Evolutionary conservation across 192 early-diverging fungal species (phyloP).

Genomic region (Umbelopsis ramanniana): DNA sequence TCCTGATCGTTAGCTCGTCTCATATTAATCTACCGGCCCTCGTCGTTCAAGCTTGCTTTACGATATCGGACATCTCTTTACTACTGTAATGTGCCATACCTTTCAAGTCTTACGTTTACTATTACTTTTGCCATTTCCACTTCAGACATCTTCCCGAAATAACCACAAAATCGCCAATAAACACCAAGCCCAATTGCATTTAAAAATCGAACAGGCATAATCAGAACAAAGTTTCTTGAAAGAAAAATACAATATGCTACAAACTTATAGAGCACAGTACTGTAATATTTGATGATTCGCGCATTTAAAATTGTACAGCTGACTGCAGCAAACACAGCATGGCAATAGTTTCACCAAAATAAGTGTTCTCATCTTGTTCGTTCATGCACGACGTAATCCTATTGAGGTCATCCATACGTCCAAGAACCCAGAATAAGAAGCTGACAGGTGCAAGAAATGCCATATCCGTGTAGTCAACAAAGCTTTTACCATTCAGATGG

Average conservation of each 20-base stretch:
- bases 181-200: too few relatives aligned
- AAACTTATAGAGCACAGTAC: neutral
- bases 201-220: too few relatives aligned
- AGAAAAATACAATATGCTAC: neutral
- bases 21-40: neutral
- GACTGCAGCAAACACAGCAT: conserved; percentile 55
- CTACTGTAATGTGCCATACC: neutral
- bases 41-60: neutral
- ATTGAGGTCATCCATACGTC: conserved; percentile 38
- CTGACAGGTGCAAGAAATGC: conserved; percentile 57
- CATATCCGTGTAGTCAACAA: conserved; percentile 53
- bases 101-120: too few relatives aligned
- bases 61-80: neutral
- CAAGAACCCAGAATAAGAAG: conserved; percentile 54
- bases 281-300: neutral
- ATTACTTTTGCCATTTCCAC: neutral
- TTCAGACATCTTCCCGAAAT: neutral
- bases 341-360: conserved; percentile 61
- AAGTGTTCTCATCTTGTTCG: conserved; percentile 49
- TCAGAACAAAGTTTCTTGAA: too few relatives aligned
- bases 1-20: neutral
- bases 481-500: conserved; percentile 48
- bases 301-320: conserved; percentile 36
- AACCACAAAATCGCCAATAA: neutral
- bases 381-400: conserved; percentile 49